Base-by-base conservation (phyloP, 257 asterid genomes). In the Coffea eugenioides region DNA sequence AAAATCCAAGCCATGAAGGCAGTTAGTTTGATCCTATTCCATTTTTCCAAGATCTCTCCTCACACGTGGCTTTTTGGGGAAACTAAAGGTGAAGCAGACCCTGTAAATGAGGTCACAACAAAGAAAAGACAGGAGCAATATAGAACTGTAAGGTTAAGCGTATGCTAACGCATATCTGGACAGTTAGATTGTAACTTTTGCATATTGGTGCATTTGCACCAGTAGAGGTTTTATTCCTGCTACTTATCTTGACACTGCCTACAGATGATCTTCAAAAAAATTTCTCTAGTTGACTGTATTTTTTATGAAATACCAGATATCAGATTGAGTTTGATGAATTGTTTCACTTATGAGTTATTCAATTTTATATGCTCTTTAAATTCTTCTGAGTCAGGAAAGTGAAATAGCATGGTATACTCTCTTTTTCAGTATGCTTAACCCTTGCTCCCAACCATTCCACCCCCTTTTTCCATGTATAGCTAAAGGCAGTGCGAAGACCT, bases 1-100 rank as follows among this genome's bases (percentile, higher is more conserved):
- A 84, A 93, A 90, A 83, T 78, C 82, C 45, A 93, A 89, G 83
- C 80, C 83, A 27, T 82, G 79, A 82, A 34, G 54, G 39, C 48
- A 23, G 75, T 6, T 21, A 39, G 54, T 16, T 69, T 69, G 54
- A 69, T 21, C 1, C 27, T 21, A 4, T 41, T 41, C 27, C 52
- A 18, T 6, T 69, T 39, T 69, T 41, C 8, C 52, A 65, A 69
- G 73, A 6, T 57, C 27, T 57, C 65, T 21, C 27, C 0, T 57
- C 12, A 57, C 27, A 57, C 2, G n/a, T 57, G 65, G 65, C 34
- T 57, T 57, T 20, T 57, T 6, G 3, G 6, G 65, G 11, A 21
- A 57, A 6, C 8, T 20, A 57, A 57, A 57, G 3, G 12, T 20
- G 0, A 6, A 57, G 27, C 65, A 57, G 23, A 1, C 10, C 25